These are phyloP conservation scores for Nakazawaea holstii DNA, from an alignment of 805 yeast species.

Conservation along the genomic window DNA sequence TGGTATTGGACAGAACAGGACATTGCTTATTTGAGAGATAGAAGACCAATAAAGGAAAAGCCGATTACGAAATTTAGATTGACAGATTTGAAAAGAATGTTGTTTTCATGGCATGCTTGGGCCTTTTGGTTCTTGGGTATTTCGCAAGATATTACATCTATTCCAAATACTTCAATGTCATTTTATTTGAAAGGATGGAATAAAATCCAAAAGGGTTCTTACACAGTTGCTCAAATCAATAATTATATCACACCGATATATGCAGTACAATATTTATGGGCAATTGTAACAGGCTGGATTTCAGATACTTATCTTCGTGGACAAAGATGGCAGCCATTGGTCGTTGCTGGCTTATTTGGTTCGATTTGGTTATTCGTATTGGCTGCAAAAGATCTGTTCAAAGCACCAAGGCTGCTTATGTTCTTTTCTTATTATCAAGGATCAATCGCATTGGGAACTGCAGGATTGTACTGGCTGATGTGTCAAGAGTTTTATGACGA, in stretches of 20 bases:
- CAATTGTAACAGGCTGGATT: constrained; percentile 15
- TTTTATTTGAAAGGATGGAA: constrained; percentile 20
- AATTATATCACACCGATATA: constrained; percentile 16
- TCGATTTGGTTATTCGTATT: constrained; percentile 13
- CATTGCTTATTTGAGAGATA: constrained; percentile 12
- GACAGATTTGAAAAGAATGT: not conserved
- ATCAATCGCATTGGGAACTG: constrained; percentile 14
- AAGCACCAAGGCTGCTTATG: constrained; percentile 15
- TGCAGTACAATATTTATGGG: constrained; percentile 13
- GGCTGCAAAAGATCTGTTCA: constrained; percentile 14
- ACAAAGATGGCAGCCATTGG: constrained; percentile 17
- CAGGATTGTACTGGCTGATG: constrained; percentile 18
- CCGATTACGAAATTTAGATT: constrained; percentile 7
- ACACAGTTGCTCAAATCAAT: constrained; percentile 15
- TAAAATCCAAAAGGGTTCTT: constrained; percentile 13
- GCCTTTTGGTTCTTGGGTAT: constrained; percentile 16
- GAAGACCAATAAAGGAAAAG: constrained; percentile 12
- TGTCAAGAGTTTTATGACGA: constrained; percentile 16
- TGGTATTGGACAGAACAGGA: constrained; percentile 16
- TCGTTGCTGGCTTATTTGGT: constrained; percentile 10
- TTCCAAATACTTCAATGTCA: constrained; percentile 15
- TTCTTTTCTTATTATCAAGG: constrained; percentile 17
- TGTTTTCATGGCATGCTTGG: constrained; percentile 16
- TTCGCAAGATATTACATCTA: constrained; percentile 14
- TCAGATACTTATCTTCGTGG: constrained; percentile 18